phyloP scores from a whole-genome alignment of 306 rosid species.

The Corylus heterophylla region DNA sequence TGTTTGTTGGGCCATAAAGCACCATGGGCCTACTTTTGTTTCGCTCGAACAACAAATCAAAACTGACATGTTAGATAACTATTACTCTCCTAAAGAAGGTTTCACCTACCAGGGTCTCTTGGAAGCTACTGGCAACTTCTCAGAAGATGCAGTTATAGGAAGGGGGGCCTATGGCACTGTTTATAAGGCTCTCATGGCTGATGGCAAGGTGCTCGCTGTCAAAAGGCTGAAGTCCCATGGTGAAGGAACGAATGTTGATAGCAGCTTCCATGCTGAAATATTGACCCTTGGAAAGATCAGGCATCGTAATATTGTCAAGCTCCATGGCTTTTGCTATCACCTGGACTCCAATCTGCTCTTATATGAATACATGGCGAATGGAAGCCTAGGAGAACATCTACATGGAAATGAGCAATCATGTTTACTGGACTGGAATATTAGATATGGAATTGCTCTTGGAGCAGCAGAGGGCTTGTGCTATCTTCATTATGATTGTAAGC shows the following conservation, averaged over 20 bases:
- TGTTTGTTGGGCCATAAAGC: constrained; percentile 53
- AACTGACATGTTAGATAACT: constrained; percentile 52
- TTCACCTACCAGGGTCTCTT: constrained; percentile 78
- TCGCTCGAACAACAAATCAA: constrained; percentile 48
- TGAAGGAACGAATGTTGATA: constrained; percentile 66
- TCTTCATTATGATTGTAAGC: constrained; percentile 83
- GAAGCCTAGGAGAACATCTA: constrained; percentile 76
- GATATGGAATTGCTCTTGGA: constrained; percentile 77
- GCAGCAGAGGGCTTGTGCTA: constrained; percentile 90
- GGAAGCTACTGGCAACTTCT: constrained; percentile 74
- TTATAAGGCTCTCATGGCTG: constrained; percentile 71
- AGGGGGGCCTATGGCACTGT: constrained; percentile 93
- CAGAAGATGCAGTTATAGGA: constrained; percentile 61
- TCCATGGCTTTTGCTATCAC: constrained; percentile 77
- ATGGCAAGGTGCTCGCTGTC: constrained; percentile 71
- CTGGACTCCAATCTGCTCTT: constrained; percentile 82
- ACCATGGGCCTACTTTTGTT: constrained; percentile 39
- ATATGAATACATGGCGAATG: constrained; percentile 35
- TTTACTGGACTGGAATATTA: constrained; percentile 61
- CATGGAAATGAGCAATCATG: constrained; percentile 50
- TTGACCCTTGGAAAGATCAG: constrained; percentile 86
- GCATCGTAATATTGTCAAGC: constrained; percentile 35
- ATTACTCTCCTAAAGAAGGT: constrained; percentile 83
- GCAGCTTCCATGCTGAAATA: constrained; percentile 83
- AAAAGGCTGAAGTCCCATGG: constrained; percentile 74